Conservation (phyloP, 352 stramenopile species). For the Globisporangium splendens region DNA sequence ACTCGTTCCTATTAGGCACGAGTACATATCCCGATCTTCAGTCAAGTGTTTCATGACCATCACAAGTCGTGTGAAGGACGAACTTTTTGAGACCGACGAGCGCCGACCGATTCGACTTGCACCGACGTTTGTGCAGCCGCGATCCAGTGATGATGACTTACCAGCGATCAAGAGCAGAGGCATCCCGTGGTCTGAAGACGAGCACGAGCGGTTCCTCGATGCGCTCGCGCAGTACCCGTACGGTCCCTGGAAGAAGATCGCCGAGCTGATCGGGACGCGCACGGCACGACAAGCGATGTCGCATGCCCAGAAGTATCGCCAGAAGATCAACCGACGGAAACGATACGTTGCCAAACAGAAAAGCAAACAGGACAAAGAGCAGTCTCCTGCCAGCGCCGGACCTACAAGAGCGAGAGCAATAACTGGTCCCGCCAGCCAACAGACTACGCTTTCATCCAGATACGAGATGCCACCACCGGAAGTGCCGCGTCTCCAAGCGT, state of each 20-base stretch:
- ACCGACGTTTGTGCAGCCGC: neutral
- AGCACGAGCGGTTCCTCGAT: constrained; percentile 22
- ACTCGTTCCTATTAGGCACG: no score
- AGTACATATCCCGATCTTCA: no score
- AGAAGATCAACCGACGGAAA: constrained; percentile 8
- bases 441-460: no score
- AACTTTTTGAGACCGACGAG: constrained; percentile 4
- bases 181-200: constrained; percentile 10
- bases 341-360: neutral
- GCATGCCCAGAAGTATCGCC: constrained; percentile 10
- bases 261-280: constrained; percentile 18
- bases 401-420: no score
- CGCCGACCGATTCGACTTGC: constrained; percentile 6
- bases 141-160: neutral
- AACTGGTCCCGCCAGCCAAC: no score
- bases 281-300: constrained; percentile 70
- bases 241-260: constrained; percentile 25
- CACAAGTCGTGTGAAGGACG: constrained; percentile 2
- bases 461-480: no score
- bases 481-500: no score
- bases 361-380: neutral
- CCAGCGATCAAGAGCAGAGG: neutral
- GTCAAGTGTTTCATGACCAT: neutral
- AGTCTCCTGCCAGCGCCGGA: neutral
- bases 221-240: constrained; percentile 22